Conservation (phyloP, 148 eudicot genomes). For the Agrostemma githago region DNA sequence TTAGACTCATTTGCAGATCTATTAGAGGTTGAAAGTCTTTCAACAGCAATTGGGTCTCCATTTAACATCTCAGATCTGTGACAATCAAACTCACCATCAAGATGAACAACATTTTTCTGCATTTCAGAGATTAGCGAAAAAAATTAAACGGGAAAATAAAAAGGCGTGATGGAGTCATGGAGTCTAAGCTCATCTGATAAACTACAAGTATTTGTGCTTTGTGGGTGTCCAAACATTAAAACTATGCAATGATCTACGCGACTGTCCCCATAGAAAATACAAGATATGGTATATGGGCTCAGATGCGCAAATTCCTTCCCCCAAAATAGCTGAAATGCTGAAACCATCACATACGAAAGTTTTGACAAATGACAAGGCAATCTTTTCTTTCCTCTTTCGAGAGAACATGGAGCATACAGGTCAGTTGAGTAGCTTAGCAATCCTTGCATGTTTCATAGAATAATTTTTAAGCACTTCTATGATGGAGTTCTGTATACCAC, state of each 20-base stretch:
- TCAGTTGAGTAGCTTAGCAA: conserved; percentile 23
- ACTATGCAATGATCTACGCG: neutral
- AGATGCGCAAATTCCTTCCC: neutral
- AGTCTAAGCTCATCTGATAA: neutral
- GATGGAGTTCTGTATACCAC: conserved; percentile 40
- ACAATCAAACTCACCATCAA: neutral
- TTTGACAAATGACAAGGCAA: neutral
- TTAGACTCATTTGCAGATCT: conserved; percentile 37
- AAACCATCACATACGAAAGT: neutral
- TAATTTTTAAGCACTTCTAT: conserved; percentile 34
- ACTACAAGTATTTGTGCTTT: neutral
- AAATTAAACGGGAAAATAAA: neutral
- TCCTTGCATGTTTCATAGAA: conserved; percentile 20
- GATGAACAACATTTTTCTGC: neutral
- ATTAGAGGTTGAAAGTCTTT: conserved; percentile 31
- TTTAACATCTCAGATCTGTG: conserved; percentile 18
- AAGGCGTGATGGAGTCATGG: neutral
- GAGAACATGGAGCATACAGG: neutral
- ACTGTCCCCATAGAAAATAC: neutral
- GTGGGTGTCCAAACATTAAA: neutral
- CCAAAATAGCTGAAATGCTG: neutral
- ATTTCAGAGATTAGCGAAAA: neutral
- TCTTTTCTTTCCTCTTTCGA: neutral
- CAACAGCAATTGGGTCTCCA: conserved; percentile 30
- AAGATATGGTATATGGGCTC: neutral